A percentile compares a stretch with the other conserved stretches of the same genome.
phyloP scores from a whole-genome alignment of 192 early-diverging fungal genomes.

The Physocladia obscura region DNA sequence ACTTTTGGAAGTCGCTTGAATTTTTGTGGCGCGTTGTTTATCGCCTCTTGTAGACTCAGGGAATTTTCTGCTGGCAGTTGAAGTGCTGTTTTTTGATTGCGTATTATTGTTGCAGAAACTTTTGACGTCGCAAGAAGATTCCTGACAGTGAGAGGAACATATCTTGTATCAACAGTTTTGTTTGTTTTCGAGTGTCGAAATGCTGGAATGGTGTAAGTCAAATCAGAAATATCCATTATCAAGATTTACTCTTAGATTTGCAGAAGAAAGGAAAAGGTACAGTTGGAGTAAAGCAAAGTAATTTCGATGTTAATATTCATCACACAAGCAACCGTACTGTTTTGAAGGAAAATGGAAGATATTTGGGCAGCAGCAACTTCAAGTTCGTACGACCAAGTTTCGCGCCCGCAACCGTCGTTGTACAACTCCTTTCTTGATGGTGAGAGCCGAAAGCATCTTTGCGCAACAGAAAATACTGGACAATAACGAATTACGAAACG shows the following conservation, averaged over 20 bases:
- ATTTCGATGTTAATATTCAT: too few relatives aligned
- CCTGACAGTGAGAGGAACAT: not conserved
- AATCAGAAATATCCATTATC: not conserved
- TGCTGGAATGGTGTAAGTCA: not conserved
- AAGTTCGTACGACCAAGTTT: too few relatives aligned
- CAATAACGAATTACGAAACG: too few relatives aligned
- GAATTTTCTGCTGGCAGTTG: not conserved
- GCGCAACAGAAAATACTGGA: too few relatives aligned
- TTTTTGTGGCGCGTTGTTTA: not conserved
- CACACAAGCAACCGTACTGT: too few relatives aligned
- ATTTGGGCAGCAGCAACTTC: too few relatives aligned
- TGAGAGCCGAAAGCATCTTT: too few relatives aligned
- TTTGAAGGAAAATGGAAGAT: too few relatives aligned
- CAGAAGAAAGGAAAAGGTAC: too few relatives aligned
- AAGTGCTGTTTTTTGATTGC: not conserved
- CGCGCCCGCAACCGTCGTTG: slow-evolving; percentile 12
- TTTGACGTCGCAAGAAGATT: not conserved
- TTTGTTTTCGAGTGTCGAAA: not conserved
- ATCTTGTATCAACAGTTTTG: not conserved
- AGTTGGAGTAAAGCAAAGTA: too few relatives aligned
- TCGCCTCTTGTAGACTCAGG: not conserved
- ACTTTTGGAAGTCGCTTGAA: not conserved
- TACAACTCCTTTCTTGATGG: slow-evolving; percentile 30
- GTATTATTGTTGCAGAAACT: not conserved
- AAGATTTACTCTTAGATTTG: not conserved